Base-by-base conservation (phyloP, 2,329 filamentous ascomycete genomes). In the Cadophora gregata region DNA sequence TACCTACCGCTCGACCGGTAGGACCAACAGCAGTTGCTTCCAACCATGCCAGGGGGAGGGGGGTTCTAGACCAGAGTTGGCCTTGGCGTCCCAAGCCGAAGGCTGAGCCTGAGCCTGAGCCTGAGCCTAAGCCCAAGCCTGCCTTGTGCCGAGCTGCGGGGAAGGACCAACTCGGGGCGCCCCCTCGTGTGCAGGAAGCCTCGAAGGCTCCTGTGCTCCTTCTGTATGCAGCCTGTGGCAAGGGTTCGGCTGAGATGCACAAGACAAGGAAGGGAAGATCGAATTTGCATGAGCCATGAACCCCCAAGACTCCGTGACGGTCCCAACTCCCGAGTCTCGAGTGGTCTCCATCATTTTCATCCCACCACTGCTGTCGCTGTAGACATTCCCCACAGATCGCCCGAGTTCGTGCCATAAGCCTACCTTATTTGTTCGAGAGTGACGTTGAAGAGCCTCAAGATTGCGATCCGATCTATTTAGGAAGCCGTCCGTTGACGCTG, bases 81-180 rank as follows among this genome's bases (percentile, higher is more conserved):
- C 33, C 56, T 59, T 59, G 56, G 56, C 56, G 56, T 59, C 33
- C 38, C 24, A 59, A 59, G 36, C 36, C 42, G n/a, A n/a, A n/a
- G n/a, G n/a, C 42, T 8, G 9, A 10, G 33, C 33, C 33, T 14
- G 19, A 45, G 38, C 42, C 42, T 8, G 9, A 10, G 33, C 33
- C 33, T 14, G 19, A 45, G 38, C 38, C 38, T 16, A 45, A 45
- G 38, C 38, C 38, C 38, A 45, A 42, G 38, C 38, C 21, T 42
- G n/a, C n/a, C n/a, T n/a, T n/a, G 24, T 61, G 12, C 59, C 59
- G 45, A 61, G 42, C 59, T 61, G 59, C 45, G 59, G 59, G 59
- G 59, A 61, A 61, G 59, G 59, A 38, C 45, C 27, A 50, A 51
- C 45, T 36, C 59, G 59, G 59, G 59, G 19, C 42, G 45, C 45